These are phyloP conservation scores for Daedaleopsis nitida DNA, from an alignment of 768 basidiomycete genomes.

Conservation along the genomic window DNA sequence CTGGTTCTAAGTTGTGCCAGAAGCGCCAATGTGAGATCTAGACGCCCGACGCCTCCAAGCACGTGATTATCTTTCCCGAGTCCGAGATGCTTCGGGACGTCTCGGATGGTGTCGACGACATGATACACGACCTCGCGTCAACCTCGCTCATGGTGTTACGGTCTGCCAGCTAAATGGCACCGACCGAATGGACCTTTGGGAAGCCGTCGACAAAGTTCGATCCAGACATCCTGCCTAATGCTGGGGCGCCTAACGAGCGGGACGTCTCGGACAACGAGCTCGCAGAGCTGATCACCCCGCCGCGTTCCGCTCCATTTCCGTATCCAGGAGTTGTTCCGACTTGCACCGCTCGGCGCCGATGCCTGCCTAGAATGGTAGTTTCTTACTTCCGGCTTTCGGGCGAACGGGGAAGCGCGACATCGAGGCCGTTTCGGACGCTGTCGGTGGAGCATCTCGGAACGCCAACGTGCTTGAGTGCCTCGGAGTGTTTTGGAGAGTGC, in stretches of 20 bases:
- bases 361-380: background rate
- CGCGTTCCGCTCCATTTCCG: slow-evolving; percentile 3
- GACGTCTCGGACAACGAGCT: slow-evolving; percentile 8
- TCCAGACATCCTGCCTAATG: background rate
- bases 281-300: background rate
- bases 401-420: background rate
- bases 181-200: too few relatives aligned
- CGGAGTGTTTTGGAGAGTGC: slow-evolving; percentile 2
- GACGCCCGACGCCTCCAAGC: background rate
- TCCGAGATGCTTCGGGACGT: slow-evolving; percentile 6
- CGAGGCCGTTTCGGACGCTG: background rate
- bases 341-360: background rate
- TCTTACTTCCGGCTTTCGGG: background rate
- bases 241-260: background rate
- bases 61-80: background rate
- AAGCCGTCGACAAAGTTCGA: background rate
- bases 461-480: background rate
- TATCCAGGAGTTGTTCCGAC: background rate
- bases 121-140: background rate
- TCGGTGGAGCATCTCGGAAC: background rate
- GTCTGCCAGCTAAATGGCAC: too few relatives aligned
- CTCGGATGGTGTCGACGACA: slow-evolving; percentile 1
- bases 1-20: too few relatives aligned
- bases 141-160: background rate
- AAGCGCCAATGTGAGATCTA: too few relatives aligned